phyloP scores from a whole-genome alignment of 805 yeast species.

The Pichia exigua region DNA sequence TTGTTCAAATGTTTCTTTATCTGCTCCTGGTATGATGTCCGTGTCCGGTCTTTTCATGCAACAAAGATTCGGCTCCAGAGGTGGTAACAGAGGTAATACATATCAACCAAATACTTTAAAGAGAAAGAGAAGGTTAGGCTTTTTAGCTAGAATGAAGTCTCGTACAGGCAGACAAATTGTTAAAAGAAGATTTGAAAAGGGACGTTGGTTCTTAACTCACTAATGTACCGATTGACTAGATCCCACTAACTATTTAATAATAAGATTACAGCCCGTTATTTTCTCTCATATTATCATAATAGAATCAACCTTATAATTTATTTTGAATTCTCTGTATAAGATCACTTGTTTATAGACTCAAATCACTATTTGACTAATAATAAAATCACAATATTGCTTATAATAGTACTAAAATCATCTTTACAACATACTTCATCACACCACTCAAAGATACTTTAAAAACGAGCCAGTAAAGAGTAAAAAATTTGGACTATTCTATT shows the following conservation, averaged over 20 bases:
- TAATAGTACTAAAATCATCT: no score
- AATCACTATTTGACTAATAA: background rate
- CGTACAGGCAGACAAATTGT: slow-evolving; percentile 72
- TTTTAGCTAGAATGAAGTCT: slow-evolving; percentile 72
- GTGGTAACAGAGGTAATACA: slow-evolving; percentile 87
- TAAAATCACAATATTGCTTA: background rate
- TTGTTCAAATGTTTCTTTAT: background rate
- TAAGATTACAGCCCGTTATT: no score
- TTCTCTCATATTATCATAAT: no score
- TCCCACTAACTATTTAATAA: no score
- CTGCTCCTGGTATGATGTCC: slow-evolving; percentile 6
- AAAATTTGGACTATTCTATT: no score
- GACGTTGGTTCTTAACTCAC: slow-evolving; percentile 88
- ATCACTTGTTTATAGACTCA: background rate
- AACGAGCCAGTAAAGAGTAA: no score
- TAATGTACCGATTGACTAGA: slow-evolving; percentile 22
- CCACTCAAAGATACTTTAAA: no score
- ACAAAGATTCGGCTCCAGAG: slow-evolving; percentile 35
- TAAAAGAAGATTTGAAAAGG: slow-evolving; percentile 73
- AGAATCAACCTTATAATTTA: background rate
- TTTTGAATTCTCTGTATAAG: background rate
- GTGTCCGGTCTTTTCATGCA: slow-evolving; percentile 6
- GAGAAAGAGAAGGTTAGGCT: slow-evolving; percentile 86
- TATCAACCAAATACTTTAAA: slow-evolving; percentile 89
- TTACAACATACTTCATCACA: no score